phyloP scores from a whole-genome alignment of 2,329 filamentous ascomycete genomes.

The Claviceps digitariae region DNA sequence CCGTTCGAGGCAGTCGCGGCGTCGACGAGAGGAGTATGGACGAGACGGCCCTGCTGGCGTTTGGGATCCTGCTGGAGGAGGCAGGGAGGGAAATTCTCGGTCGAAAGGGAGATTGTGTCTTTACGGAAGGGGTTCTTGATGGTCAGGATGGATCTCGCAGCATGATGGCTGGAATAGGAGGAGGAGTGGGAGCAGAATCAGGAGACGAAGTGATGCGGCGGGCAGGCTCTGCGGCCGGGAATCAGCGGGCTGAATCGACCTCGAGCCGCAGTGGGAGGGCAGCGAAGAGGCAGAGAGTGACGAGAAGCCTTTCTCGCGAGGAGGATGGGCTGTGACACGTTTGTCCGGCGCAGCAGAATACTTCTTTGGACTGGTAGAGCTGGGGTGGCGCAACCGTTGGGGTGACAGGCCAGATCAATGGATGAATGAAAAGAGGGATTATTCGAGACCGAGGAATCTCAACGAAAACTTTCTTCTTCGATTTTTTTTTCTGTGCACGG shows the following conservation, averaged over 20 bases:
- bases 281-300: slow-evolving; percentile 21
- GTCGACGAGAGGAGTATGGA: slow-evolving; percentile 53
- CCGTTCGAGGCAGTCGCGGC: slow-evolving; percentile 12
- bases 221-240: slow-evolving; percentile 10
- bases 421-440: too few species aligned
- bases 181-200: neutral
- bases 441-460: too few species aligned
- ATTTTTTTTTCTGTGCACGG: neutral
- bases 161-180: neutral
- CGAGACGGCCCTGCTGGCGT: slow-evolving; percentile 61
- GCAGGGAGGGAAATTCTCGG: slow-evolving; percentile 47
- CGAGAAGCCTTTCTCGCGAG: neutral
- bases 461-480: neutral
- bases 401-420: neutral
- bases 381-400: too few species aligned
- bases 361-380: too few species aligned
- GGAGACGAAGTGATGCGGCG: slow-evolving; percentile 9
- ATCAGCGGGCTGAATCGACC: slow-evolving; percentile 11
- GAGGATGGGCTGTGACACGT: neutral
- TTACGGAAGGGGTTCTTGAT: slow-evolving; percentile 41
- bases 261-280: slow-evolving; percentile 9
- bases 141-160: neutral
- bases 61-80: slow-evolving; percentile 66
- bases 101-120: slow-evolving; percentile 53
- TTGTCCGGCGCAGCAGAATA: neutral